Evolutionary conservation across 352 stramenopile species (phyloP), one percentile per base, ranked within the genome.

Genomic region (Ophiocytium majus): DNA sequence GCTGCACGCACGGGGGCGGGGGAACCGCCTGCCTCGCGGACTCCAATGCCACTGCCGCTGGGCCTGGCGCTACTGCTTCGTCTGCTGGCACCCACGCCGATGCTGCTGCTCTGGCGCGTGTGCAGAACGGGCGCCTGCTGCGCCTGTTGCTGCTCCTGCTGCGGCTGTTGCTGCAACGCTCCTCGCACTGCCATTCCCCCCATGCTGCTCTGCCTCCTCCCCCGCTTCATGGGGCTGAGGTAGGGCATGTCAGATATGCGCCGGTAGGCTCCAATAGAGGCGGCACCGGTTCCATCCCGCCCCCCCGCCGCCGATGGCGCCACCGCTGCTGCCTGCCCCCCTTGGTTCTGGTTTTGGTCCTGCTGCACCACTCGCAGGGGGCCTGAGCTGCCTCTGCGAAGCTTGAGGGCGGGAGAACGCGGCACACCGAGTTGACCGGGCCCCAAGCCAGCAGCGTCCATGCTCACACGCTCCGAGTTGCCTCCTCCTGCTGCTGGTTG

Each of bases 161-260:
- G 17, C 71, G 10, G 10, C 31, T n/a, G n/a, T n/a, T n/a, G 71
- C 23, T 31, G 35, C 36, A 81, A 50, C 5, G 49, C 75, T 81
- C 75, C 23, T 33, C 37, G 19, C 35, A 33, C 34, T 37, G 5
- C 34, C 5, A n/a, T n/a, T n/a, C 31, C 75, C 37, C 75, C 75
- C 35, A 81, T 37, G 36, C 36, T 81, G 75, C 75, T 81, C 36
- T 81, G 19, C 31, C 75, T 10, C 36, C 75, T 33, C 32, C 5
- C 32, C 14, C 75, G 75, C 17, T 81, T 81, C 36, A 50, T 57
- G 37, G 75, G 75, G 50, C 10, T 14, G 5, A 57, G 5, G 43
- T 57, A 57, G 5, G 5, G 43, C 43, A 57, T 57, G 43, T 57
- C 43, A 5, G 43, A 57, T 14, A 57, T 57, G 43, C 43, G 43